phyloP scores from a whole-genome alignment of 1,139 yeast species.

The Candida sojae region DNA sequence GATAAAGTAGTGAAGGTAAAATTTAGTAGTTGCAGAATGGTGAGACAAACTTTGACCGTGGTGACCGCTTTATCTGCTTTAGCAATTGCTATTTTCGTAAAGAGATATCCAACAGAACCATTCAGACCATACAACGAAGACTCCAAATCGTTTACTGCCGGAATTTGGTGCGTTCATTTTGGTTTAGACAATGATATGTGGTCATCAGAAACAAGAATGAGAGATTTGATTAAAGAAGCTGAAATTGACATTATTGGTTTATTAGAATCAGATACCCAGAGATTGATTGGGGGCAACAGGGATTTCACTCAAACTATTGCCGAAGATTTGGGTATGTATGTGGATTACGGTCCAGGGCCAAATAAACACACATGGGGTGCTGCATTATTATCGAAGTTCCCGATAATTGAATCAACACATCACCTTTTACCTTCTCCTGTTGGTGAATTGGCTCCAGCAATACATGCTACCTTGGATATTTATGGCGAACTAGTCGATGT shows the following conservation, averaged over 20 bases:
- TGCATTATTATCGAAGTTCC: slow-evolving; percentile 88
- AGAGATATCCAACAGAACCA: slow-evolving; percentile 50
- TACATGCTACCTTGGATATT: slow-evolving; percentile 90
- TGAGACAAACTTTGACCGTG: slow-evolving; percentile 25
- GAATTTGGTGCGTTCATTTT: slow-evolving; percentile 97
- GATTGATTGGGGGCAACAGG: slow-evolving; percentile 92
- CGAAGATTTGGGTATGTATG: slow-evolving; percentile 91
- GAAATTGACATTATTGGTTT: slow-evolving; percentile 90
- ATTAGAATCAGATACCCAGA: slow-evolving; percentile 89
- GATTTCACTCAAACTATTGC: slow-evolving; percentile 91
- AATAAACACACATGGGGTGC: slow-evolving; percentile 99
- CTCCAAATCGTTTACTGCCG: slow-evolving; percentile 80
- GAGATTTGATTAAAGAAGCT: slow-evolving; percentile 76
- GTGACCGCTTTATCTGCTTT: slow-evolving; percentile 34
- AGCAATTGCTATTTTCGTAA: slow-evolving; percentile 45
- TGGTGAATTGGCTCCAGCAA: slow-evolving; percentile 97
- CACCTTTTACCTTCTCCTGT: slow-evolving; percentile 92
- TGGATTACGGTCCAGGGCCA: slow-evolving; percentile 97
- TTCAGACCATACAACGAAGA: slow-evolving; percentile 79
- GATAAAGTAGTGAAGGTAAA: slow-evolving; percentile 23
- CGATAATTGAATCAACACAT: slow-evolving; percentile 86
- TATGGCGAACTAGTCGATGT: slow-evolving; percentile 87
- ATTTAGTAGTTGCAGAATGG: slow-evolving; percentile 20
- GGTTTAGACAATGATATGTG: slow-evolving; percentile 98
- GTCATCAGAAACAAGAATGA: slow-evolving; percentile 93